A percentile compares a stretch with the other conserved stretches of the same genome.
Conservation (phyloP, 164 flowering plant genomes). For the Piper longum region DNA sequence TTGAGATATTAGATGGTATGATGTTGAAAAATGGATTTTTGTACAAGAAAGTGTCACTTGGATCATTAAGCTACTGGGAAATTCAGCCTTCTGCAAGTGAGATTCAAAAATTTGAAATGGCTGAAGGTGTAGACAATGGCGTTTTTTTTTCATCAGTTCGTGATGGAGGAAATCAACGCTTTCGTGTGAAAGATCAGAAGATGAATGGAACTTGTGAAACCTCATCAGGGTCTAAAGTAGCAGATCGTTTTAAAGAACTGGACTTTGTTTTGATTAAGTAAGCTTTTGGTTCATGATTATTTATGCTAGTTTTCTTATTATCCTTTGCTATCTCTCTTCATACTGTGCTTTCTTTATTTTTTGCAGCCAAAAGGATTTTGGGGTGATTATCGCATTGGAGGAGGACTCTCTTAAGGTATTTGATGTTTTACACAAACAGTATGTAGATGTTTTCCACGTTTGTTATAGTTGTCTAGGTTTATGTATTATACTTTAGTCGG, state of each 20-base stretch:
- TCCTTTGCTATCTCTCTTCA: background rate
- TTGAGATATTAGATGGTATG: slow-evolving; percentile 64
- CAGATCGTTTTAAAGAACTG: slow-evolving; percentile 35
- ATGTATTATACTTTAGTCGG: background rate
- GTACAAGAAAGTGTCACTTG: slow-evolving; percentile 69
- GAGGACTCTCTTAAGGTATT: slow-evolving; percentile 57
- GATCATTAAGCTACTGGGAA: slow-evolving; percentile 50
- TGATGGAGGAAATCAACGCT: slow-evolving; percentile 25
- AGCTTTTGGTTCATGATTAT: slow-evolving; percentile 5
- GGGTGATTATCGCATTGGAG: slow-evolving; percentile 56
- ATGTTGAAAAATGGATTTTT: slow-evolving; percentile 87
- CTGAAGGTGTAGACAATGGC: slow-evolving; percentile 31
- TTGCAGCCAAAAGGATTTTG: slow-evolving; percentile 69
- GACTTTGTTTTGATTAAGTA: slow-evolving; percentile 81
- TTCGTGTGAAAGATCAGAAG: slow-evolving; percentile 11
- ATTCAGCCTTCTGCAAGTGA: slow-evolving; percentile 63
- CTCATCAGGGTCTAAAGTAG: slow-evolving; percentile 8
- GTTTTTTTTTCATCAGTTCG: slow-evolving; percentile 77
- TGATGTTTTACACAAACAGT: too few species aligned
- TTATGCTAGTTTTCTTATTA: background rate
- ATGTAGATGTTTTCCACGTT: too few species aligned
- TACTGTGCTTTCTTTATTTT: background rate
- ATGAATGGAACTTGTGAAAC: slow-evolving; percentile 4
- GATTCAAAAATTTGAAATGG: slow-evolving; percentile 45
- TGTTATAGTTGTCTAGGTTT: too few species aligned